These are phyloP conservation scores for Trypanosoma grayi DNA, from an alignment of 208 protist species.

Conservation along the genomic window DNA sequence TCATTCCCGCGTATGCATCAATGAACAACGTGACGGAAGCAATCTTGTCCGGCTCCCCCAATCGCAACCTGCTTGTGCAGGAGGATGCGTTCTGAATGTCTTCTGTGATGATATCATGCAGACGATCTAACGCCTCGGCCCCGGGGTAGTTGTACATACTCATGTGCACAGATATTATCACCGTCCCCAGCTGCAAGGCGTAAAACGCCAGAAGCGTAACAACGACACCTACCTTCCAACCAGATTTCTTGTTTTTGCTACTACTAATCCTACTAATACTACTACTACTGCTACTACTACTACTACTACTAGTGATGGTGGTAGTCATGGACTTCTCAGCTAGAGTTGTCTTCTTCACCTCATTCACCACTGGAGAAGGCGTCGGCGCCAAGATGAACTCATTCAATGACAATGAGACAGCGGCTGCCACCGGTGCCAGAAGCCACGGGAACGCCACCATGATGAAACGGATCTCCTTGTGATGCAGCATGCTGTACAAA, in stretches of 20 bases:
- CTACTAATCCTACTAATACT: background rate
- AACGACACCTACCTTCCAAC: background rate
- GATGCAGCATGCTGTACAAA: constrained; percentile 85
- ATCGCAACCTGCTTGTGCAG: background rate
- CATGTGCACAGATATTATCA: constrained; percentile 32
- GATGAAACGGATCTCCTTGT: constrained; percentile 96
- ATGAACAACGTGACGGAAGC: constrained; percentile 36
- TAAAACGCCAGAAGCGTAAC: constrained; percentile 5
- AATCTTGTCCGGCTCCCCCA: background rate
- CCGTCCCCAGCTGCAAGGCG: constrained; percentile 19
- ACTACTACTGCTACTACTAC: too few relatives aligned
- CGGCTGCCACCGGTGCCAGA: constrained; percentile 50
- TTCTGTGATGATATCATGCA: constrained; percentile 23
- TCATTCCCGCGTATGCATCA: constrained; percentile 56
- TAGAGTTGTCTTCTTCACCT: background rate
- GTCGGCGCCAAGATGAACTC: background rate
- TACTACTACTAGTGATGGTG: too few relatives aligned
- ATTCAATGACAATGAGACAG: constrained; percentile 21
- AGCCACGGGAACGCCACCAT: constrained; percentile 85
- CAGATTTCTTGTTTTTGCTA: background rate
- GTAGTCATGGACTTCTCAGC: background rate
- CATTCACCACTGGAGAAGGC: background rate
- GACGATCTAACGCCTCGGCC: constrained; percentile 18
- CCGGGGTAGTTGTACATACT: constrained; percentile 46
- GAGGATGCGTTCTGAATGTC: constrained; percentile 19